Base-by-base conservation (phyloP, 768 basidiomycete species). In the Termitomyces sp. region DNA sequence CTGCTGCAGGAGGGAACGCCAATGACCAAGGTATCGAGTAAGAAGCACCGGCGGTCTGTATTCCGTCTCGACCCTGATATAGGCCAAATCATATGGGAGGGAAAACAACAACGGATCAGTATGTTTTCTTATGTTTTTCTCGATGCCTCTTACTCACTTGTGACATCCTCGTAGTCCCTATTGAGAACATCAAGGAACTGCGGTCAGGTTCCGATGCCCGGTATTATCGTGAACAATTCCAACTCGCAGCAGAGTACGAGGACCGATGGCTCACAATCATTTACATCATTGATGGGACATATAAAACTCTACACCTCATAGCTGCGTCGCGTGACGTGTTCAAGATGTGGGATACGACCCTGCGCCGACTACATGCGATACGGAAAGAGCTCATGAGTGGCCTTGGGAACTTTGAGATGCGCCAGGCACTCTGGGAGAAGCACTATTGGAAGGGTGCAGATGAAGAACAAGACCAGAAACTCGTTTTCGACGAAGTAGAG, bases 171-270 rank as follows among this genome's bases (percentile, higher is more conserved):
- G 19, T 57, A 97, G 94, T 96, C 46, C 84, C 87, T 2, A 87
- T 96, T 57, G 91, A 93, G 67, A 83, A 82, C 60, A 92, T 97
- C 69, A 90, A 92, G 58, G 94, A 97, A 66, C 81, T 97, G 19
- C 88, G 94, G 21, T 79, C 85, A 4, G 90, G 87, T 8, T 66
- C 81, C 2, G 87, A 90, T 49, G 86, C 89, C 2, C 77, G 84
- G 10, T 85, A 87, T 67, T 85, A 90, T 65, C 83, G 88, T 56
- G 79, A 86, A 55, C 87, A 86, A 61, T 88, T 87, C 63, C 83
- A 84, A 63, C 77, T 90, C 28, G 73, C 87, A 0, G 71, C 76
- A 51, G 81, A 86, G 52, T 83, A 79, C 60, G 83, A 90, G 63
- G 78, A 84, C 58, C 81, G 88, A 28, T 97, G 93, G 91, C 77